Evolutionary conservation across 2,329 filamentous ascomycete species (phyloP), one percentile per base, ranked within the genome.

Genomic region (Diplodia corticola): DNA sequence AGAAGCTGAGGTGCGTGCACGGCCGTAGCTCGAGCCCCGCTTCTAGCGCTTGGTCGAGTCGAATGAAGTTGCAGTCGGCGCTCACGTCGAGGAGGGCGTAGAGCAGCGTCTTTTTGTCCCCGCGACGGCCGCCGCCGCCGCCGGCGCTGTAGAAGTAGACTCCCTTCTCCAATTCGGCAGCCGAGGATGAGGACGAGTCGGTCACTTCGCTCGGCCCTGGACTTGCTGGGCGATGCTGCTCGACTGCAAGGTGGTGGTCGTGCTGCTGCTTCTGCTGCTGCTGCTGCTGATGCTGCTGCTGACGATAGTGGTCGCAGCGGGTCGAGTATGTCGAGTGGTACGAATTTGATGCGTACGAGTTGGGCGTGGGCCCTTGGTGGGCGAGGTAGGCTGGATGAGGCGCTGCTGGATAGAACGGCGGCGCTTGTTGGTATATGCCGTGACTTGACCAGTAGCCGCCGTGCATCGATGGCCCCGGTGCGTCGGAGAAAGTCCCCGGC

Each of bases 51-150:
- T 24, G 15, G 48, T 50, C 48, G 4, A 26, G 20, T 7, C 48
- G 48, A 12, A 50, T 50, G 48, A 50, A 50, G 48, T 50, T 50
- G 20, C 48, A 22, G 48, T 50, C 48, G 4, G 48, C 48, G 22
- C 48, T 13, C 12, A 22, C 26, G 48, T 74, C 28, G 35, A 57
- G n/a, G 75, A 76, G 17, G 75, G 75, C 1, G 75, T 76, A 22
- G 68, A 69, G 67, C 69, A 66, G 51, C 74, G 75, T n/a, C n/a
- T 44, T 44, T 5, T 44, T n/a, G n/a, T n/a, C n/a, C n/a, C n/a
- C n/a, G n/a, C n/a, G n/a, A n/a, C n/a, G n/a, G n/a, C n/a, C n/a
- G n/a, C n/a, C 40, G 3, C 17, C 17, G 17, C n/a, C 17, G 33
- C 9, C 30, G 0, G 37, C 7, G 40, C 5, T 44, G 40, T 44